Conservation (phyloP, 805 yeast genomes). For the Candida parachauliodes region DNA sequence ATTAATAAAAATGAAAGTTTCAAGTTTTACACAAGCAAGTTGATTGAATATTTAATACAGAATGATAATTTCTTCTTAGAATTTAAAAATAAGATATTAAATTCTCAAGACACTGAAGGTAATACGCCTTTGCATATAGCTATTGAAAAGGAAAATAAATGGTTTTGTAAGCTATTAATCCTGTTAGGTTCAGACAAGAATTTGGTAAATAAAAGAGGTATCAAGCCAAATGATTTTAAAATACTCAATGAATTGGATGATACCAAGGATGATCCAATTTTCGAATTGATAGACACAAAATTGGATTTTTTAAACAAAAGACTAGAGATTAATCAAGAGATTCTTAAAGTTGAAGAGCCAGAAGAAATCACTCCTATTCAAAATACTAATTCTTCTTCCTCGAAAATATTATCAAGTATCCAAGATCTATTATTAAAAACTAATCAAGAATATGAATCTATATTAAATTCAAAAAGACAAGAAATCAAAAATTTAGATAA, state of each 20-base stretch:
- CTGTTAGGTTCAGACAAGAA: conserved; percentile 48
- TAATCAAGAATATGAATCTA: conserved; percentile 35
- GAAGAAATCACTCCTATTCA: conserved; percentile 2
- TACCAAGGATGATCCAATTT: conserved; percentile 22
- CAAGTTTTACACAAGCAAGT: conserved; percentile 32
- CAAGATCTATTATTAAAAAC: conserved; percentile 36
- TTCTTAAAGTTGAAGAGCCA: conserved; percentile 12
- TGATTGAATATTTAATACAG: conserved; percentile 28
- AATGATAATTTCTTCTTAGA: conserved; percentile 18
- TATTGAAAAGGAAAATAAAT: conserved; percentile 33
- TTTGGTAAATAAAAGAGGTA: conserved; percentile 78
- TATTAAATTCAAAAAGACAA: conserved; percentile 30
- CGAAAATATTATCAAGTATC: conserved; percentile 34
- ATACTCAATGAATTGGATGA: conserved; percentile 42
- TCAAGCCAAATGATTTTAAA: conserved; percentile 85
- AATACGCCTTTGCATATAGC: conserved; percentile 41
- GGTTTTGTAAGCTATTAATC: conserved; percentile 35
- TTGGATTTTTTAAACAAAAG: conserved; percentile 30
- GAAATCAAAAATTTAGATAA: conserved; percentile 34
- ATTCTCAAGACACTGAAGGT: conserved; percentile 34
- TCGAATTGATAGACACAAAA: conserved; percentile 33
- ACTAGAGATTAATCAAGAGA: conserved; percentile 14
- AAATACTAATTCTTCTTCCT: conserved; percentile 18
- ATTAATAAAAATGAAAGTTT: conserved; percentile 28
- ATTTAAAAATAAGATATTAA: conserved; percentile 22